Evolutionary conservation across 2,329 filamentous ascomycete genomes (phyloP), one percentile per base, ranked within the genome.

Genomic region (Verticillium klebahnii): DNA sequence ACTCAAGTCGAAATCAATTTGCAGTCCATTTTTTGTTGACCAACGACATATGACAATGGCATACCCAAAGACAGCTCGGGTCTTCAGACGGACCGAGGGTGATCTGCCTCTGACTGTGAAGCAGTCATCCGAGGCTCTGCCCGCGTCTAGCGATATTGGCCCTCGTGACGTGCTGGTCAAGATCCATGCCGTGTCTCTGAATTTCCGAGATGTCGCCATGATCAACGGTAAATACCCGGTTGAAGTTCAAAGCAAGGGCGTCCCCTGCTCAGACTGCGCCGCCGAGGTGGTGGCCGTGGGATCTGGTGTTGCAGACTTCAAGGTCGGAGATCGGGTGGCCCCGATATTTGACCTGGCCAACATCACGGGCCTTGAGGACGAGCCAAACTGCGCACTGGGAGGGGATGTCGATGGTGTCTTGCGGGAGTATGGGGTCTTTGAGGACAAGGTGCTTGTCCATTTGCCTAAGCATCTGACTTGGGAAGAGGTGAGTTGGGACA

Each of bases 201-300:
- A 67, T 40, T 67, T 62, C 45, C 66, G 70, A 23, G 70, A 72
- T n/a, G 65, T 68, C 1, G 65, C 40, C 17, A 70, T 72, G 65
- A 58, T 70, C n/a, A 59, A 68, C 60, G 70, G 69, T 5, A 61
- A 57, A 9, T 72, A 72, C 61, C 67, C 67, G 0, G 40, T 62
- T 2, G 32, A 61, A 11, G 57, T 61, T 11, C 17, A 62, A 23
- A 56, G 64, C 0, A 36, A 57, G 3, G 69, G 69, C 39, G 65
- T 72, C 25, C 57, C 66, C 0, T 61, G 55, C 12, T 69, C 68
- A 8, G 69, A 70, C 61, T 61, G 59, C 34, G 63, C 64, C 2
- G 69, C 64, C 9, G 67, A 69, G 63, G 69, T 71, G 4, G 65
- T 67, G 9, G 66, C 66, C 11, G 32, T 67, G 2, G 69, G 70